These are phyloP conservation scores for Juncus effusus DNA, from an alignment of 176 grass and related monocot genomes.

Conservation along the genomic window DNA sequence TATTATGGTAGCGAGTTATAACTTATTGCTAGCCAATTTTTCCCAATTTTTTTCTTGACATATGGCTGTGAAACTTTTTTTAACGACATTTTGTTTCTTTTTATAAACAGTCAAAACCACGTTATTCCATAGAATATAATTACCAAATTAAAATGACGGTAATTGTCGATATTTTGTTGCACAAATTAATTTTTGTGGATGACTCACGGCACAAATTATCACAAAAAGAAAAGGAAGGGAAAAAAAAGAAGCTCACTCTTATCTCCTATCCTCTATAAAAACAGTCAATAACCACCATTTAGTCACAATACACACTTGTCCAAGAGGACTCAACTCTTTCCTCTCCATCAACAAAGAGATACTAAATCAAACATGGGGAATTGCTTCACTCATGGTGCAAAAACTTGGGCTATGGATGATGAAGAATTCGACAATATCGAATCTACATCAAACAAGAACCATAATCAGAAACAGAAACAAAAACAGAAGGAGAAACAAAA, in stretches of 20 bases:
- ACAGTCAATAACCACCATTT: background rate
- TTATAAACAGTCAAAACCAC: too few relatives aligned
- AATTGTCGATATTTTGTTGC: too few relatives aligned
- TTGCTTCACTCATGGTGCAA: conserved; percentile 13
- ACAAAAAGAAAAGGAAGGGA: too few relatives aligned
- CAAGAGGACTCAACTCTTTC: background rate
- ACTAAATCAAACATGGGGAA: conserved; percentile 14
- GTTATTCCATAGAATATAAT: too few relatives aligned
- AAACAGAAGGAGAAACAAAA: background rate
- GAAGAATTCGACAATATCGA: conserved; percentile 8
- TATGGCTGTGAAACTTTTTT: too few relatives aligned
- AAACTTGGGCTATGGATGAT: conserved; percentile 16
- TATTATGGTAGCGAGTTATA: too few relatives aligned
- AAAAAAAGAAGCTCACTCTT: background rate
- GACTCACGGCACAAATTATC: too few relatives aligned
- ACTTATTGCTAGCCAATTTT: too few relatives aligned
- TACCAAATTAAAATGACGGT: too few relatives aligned
- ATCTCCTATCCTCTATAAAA: background rate
- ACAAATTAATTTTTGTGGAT: too few relatives aligned
- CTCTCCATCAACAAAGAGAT: background rate
- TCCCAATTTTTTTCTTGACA: too few relatives aligned
- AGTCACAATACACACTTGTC: background rate
- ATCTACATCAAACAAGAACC: background rate
- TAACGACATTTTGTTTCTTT: too few relatives aligned
- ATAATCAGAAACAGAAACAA: background rate